A percentile compares a stretch with the other conserved stretches of the same genome.
phyloP scores from a whole-genome alignment of 176 grass and related monocot genomes.

The Carex parvula region DNA sequence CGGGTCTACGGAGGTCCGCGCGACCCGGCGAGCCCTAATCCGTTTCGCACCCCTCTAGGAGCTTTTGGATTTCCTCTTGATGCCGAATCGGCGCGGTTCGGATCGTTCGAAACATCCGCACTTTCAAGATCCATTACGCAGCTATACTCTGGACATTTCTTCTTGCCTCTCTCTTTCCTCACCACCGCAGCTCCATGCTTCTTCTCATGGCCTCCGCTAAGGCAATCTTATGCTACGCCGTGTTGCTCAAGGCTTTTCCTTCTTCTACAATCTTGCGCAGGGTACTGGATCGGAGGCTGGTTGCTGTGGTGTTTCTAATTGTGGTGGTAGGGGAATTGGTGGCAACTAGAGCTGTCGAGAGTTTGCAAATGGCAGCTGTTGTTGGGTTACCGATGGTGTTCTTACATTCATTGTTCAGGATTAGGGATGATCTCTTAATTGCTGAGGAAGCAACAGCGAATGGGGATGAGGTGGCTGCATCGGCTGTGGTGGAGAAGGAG shows the following conservation, averaged over 20 bases:
- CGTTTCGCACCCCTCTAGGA: constrained; percentile 54
- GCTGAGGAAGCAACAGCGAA: constrained; percentile 15
- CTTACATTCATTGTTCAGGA: constrained; percentile 64
- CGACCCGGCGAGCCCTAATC: constrained; percentile 41
- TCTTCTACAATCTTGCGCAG: constrained; percentile 51
- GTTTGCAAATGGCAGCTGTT: constrained; percentile 43
- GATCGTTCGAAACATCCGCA: constrained; percentile 61
- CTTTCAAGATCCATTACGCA: constrained; percentile 71
- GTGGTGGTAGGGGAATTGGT: constrained; percentile 61
- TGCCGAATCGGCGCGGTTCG: constrained; percentile 75
- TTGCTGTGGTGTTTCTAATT: constrained; percentile 40
- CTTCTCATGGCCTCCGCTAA: constrained; percentile 88
- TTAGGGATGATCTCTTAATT: constrained; percentile 56
- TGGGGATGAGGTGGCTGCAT: constrained; percentile 15
- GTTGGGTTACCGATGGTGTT: constrained; percentile 48
- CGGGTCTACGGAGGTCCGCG: constrained; percentile 38
- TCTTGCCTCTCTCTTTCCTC: constrained; percentile 51
- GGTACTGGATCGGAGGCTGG: constrained; percentile 60
- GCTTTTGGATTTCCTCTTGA: constrained; percentile 51
- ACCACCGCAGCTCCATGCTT: constrained; percentile 55
- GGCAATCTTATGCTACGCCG: constrained; percentile 63
- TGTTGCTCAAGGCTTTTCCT: constrained; percentile 59
- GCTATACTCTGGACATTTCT: constrained; percentile 62
- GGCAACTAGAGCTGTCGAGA: constrained; percentile 43
- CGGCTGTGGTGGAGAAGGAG: constrained; percentile 59